phyloP scores from a whole-genome alignment of 2,329 filamentous ascomycete species.

The Monilinia fructicola region DNA sequence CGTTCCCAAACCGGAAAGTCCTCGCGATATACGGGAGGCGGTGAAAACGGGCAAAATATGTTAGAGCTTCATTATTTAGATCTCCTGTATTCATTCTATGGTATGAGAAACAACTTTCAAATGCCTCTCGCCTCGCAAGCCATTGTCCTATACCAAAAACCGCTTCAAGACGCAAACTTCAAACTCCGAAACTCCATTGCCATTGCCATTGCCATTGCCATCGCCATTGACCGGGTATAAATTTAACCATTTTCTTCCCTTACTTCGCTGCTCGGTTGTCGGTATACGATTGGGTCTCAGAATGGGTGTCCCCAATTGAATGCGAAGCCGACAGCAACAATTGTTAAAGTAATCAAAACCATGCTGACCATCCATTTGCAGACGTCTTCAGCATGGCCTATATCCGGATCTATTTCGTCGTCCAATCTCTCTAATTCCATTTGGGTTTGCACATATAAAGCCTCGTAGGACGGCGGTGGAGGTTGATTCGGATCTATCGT shows the following conservation, averaged over 20 bases:
- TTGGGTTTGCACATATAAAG: slow-evolving; percentile 29
- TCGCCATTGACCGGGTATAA: slow-evolving; percentile 18
- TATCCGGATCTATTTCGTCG: slow-evolving; percentile 29
- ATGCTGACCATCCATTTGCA: slow-evolving; percentile 39
- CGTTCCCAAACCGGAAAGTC: slow-evolving; percentile 15
- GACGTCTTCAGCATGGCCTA: slow-evolving; percentile 33
- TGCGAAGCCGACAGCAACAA: slow-evolving; percentile 35
- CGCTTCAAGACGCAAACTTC: neutral
- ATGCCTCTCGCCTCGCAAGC: neutral
- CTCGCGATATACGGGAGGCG: slow-evolving; percentile 4
- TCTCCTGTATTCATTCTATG: slow-evolving; percentile 13
- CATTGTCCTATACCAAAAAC: neutral
- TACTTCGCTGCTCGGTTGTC: neutral
- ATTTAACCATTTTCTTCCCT: slow-evolving; percentile 9
- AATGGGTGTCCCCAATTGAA: slow-evolving; percentile 36
- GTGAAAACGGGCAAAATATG: neutral
- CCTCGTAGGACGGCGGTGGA: slow-evolving; percentile 36
- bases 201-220: slow-evolving; percentile 1
- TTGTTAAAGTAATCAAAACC: slow-evolving; percentile 36
- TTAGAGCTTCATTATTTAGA: neutral
- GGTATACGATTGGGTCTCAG: slow-evolving; percentile 8
- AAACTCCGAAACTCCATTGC: slow-evolving; percentile 12
- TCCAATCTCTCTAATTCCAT: slow-evolving; percentile 31
- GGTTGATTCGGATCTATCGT: slow-evolving; percentile 30
- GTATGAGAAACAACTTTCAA: slow-evolving; percentile 3